phyloP scores from a whole-genome alignment of 768 basidiomycete species.

The Lentinula raphanica region DNA sequence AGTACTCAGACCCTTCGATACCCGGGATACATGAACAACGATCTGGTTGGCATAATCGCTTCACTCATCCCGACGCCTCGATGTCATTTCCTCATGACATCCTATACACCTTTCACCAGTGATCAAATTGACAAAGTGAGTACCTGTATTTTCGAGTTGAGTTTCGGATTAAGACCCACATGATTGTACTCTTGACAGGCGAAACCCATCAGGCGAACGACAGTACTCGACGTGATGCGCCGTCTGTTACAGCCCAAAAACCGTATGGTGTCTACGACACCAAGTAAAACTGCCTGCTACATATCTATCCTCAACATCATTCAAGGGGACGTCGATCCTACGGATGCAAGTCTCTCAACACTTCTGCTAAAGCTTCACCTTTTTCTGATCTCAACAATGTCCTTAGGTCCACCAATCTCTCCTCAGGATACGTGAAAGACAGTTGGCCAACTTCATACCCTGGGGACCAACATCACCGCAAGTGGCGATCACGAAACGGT shows the following conservation, averaged over 20 bases:
- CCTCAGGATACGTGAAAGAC: conserved; percentile 91
- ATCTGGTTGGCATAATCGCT: conserved; percentile 94
- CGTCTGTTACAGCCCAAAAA: conserved; percentile 97
- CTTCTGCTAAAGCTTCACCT: not conserved
- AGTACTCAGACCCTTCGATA: conserved; percentile 96
- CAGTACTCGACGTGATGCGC: conserved; percentile 98
- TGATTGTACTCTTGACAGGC: conserved; percentile 69
- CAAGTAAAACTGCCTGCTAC: conserved; percentile 89
- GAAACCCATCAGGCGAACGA: conserved; percentile 92
- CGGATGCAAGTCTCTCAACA: conserved; percentile 70
- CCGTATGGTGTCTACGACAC: conserved; percentile 93
- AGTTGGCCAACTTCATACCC: conserved; percentile 96
- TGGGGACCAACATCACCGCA: conserved; percentile 99
- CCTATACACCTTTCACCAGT: conserved; percentile 96
- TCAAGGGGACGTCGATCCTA: conserved; percentile 97
- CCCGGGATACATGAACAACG: conserved; percentile 99
- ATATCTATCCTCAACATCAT: conserved; percentile 98
- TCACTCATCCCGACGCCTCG: conserved; percentile 95
- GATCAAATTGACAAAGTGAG: conserved; percentile 92
- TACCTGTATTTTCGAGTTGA: not conserved
- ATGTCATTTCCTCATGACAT: conserved; percentile 98
- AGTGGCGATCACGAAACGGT: conserved; percentile 88
- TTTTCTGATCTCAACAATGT: conserved; percentile 2
- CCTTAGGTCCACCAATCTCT: conserved; percentile 92
- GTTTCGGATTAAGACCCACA: not conserved